Evolutionary conservation across 805 yeast genomes (phyloP), one percentile per base, ranked within the genome.

Genomic region (Candida hungchunana): DNA sequence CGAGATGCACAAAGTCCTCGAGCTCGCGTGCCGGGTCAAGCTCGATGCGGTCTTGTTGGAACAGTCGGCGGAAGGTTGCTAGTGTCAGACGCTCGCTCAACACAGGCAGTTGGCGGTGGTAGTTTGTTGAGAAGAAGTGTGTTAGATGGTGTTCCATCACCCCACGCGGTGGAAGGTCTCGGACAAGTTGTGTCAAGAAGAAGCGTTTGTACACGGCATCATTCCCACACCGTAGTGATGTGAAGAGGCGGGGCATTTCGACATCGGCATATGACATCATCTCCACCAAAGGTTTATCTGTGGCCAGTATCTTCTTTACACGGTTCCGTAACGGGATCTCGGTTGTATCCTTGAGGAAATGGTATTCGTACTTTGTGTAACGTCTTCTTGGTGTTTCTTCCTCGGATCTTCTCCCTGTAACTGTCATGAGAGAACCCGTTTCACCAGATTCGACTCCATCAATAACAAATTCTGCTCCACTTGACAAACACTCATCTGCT

Each of bases 281-380:
- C 15, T 35, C 35, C 12, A 40, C 26, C 14, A 40, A 26, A 2
- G 27, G 10, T 4, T 22, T 6, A 15, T 40, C 47, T 7, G 37
- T 23, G 4, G 41, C 17, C 12, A 40, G 32, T 20, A 43, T 40
- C 9, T 34, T 28, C 31, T 33, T 37, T 6, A 40, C 34, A 14
- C 47, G 34, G 25, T 35, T 37, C 18, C 42, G 20, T 17, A 43
- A 25, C 8, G 47, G 47, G 20, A 38, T 43, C 42, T 43, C 47
- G 1, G 43, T 34, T 3, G 47, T 36, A 30, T 43, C 47, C 26
- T 43, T 43, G 14, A 43, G 26, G 44, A 43, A 43, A 21, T 43
- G 47, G 28, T 43, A 43, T 14, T 43, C 47, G 32, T 34, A 34
- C 17, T 30, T 36, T 14, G 37, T 26, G 21, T 32, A 26, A n/a